Evolutionary conservation across 129 eudicot species (phyloP).

Genomic region (Flaveria sonorensis): DNA sequence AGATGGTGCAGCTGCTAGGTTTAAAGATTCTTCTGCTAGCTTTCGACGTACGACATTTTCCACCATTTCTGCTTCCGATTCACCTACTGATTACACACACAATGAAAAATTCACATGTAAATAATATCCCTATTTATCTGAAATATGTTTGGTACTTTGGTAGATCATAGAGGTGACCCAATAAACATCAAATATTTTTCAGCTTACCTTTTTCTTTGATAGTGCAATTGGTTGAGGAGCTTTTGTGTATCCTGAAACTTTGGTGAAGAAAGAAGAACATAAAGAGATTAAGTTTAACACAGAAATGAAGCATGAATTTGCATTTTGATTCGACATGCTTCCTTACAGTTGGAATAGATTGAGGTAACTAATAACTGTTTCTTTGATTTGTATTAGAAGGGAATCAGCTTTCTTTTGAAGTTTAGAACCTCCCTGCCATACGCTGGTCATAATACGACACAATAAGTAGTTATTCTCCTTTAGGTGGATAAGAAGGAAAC

Average conservation of each 20-base stretch:
- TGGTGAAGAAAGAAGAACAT: constrained; percentile 17
- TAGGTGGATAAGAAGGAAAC: constrained; percentile 2
- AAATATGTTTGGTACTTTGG: neutral
- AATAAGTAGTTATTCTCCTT: constrained; percentile 30
- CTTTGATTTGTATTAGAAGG: constrained; percentile 39
- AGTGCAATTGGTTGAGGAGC: constrained; percentile 21
- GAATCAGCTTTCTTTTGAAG: constrained; percentile 46
- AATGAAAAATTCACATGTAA: constrained; percentile 8
- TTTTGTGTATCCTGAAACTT: constrained; percentile 49
- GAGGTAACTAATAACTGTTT: constrained; percentile 37
- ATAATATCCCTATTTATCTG: neutral
- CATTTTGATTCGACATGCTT: neutral
- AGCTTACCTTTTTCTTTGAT: constrained; percentile 28
- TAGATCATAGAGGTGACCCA: neutral
- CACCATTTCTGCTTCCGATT: constrained; percentile 36
- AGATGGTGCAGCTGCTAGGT: constrained; percentile 59
- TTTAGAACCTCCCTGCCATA: constrained; percentile 49
- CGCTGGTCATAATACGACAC: constrained; percentile 45
- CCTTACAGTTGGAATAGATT: constrained; percentile 55
- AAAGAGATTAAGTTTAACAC: neutral
- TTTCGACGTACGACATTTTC: constrained; percentile 50
- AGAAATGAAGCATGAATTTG: neutral
- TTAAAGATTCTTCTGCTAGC: constrained; percentile 59
- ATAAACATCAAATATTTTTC: neutral
- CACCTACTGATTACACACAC: constrained; percentile 35